A percentile compares a stretch with the other conserved stretches of the same genome.
phyloP scores from a whole-genome alignment of 2,329 filamentous ascomycete genomes.

The Microcyclospora pomicola region DNA sequence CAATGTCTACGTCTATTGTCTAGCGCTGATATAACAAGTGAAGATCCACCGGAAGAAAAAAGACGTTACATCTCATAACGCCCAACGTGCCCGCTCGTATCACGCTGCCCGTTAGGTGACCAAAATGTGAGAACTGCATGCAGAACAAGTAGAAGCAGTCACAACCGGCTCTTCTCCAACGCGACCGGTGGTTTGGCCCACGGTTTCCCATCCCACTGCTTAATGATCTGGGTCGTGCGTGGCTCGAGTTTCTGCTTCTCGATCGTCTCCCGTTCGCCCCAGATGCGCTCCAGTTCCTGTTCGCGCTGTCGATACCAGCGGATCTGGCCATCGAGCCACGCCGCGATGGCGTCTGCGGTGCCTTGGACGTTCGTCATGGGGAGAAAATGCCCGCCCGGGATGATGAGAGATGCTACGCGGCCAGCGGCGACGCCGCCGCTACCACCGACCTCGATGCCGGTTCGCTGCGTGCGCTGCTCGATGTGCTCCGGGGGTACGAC shows the following conservation, averaged over 20 bases:
- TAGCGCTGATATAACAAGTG: no score
- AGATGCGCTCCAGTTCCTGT: constrained; percentile 3
- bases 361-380: constrained; percentile 50
- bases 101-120: no score
- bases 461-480: constrained; percentile 43
- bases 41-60: no score
- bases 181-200: no score
- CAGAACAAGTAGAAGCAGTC: no score
- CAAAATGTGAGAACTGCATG: no score
- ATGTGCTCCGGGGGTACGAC: constrained; percentile 39
- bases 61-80: no score
- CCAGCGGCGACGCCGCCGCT: constrained; percentile 49
- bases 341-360: constrained; percentile 4
- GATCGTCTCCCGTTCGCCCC: constrained; percentile 2
- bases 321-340: constrained; percentile 4
- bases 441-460: constrained; percentile 51
- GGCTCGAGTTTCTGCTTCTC: constrained; percentile 6
- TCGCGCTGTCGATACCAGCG: constrained; percentile 8
- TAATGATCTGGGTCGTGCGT: no score
- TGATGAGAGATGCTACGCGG: constrained; percentile 48
- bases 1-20: no score
- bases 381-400: constrained; percentile 62
- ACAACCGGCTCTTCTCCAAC: no score
- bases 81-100: no score
- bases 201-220: no score